phyloP scores from a whole-genome alignment of 1,284 basidiomycete genomes.

The Amylostereum areolatum region DNA sequence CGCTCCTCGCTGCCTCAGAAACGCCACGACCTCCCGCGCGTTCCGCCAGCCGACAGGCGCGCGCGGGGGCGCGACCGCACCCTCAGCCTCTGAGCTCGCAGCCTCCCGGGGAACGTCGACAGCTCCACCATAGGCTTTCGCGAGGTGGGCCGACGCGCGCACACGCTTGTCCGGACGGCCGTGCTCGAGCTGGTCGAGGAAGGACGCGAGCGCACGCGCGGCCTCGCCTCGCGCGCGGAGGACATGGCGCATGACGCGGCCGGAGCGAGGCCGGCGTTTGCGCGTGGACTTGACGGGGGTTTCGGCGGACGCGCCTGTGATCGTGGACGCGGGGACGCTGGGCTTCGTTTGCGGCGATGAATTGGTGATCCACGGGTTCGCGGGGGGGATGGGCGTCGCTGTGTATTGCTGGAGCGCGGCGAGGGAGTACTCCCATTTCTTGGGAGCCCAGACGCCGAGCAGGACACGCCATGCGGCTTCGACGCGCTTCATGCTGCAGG shows the following conservation, averaged over 20 bases:
- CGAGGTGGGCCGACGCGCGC: conserved; percentile 56
- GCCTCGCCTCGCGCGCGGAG: conserved; percentile 77
- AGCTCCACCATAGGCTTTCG: conserved; percentile 42
- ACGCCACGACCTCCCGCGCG: conserved; percentile 57
- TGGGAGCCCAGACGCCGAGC: conserved; percentile 86
- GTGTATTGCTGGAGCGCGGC: conserved; percentile 71
- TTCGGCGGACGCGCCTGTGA: conserved; percentile 19
- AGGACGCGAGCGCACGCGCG: conserved; percentile 61
- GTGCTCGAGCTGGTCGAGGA: conserved; percentile 63
- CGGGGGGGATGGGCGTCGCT: conserved; percentile 54
- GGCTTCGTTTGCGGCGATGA: conserved; percentile 4
- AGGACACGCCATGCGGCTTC: conserved; percentile 87
- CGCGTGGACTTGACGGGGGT: conserved; percentile 35
- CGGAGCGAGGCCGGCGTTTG: conserved; percentile 60
- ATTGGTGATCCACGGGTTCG: conserved; percentile 61
- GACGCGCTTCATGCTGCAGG: conserved; percentile 66
- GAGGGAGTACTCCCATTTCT: conserved; percentile 70
- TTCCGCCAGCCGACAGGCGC: conserved; percentile 47
- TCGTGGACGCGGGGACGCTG: conserved; percentile 14
- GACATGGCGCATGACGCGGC: conserved; percentile 81
- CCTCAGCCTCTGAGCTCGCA: conserved; percentile 18
- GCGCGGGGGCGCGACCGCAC: conserved; percentile 15
- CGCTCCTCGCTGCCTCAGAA: conserved; percentile 58
- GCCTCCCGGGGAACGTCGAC: conserved; percentile 24
- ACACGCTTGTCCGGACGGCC: conserved; percentile 39